These are phyloP conservation scores for Chlorella sp. DNA, from an alignment of 139 green algal species.

Conservation along the genomic window DNA sequence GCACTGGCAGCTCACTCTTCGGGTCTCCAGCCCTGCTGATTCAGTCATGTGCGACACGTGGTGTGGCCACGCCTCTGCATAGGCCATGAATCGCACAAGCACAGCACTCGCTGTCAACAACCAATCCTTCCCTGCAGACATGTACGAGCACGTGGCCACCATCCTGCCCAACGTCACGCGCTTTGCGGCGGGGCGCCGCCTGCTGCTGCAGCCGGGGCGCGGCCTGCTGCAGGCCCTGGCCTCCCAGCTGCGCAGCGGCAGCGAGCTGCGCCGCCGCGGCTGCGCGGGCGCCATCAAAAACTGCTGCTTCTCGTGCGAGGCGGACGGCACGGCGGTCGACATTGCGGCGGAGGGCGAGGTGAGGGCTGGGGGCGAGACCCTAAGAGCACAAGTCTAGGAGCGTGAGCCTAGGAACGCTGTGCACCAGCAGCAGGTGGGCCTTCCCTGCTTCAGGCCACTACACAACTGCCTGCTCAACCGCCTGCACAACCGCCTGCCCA, in stretches of 20 bases:
- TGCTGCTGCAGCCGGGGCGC: slow-evolving; percentile 77
- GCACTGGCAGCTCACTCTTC: too few relatives aligned
- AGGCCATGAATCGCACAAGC: too few relatives aligned
- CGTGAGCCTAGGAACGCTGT: not conserved
- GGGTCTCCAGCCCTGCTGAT: too few relatives aligned
- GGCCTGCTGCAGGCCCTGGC: slow-evolving; percentile 64
- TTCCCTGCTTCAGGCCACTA: not conserved
- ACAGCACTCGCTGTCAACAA: not conserved
- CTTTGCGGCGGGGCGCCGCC: slow-evolving; percentile 47
- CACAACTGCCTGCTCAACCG: too few relatives aligned
- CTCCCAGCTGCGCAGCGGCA: slow-evolving; percentile 55
- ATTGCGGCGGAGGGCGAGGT: slow-evolving; percentile 46
- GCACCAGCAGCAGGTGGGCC: not conserved
- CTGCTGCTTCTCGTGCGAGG: slow-evolving; percentile 60
- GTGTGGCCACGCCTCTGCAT: too few relatives aligned
- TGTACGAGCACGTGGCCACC: slow-evolving; percentile 71
- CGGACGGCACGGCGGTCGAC: slow-evolving; percentile 50
- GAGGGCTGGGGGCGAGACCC: not conserved
- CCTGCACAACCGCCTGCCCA: too few relatives aligned
- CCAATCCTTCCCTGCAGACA: slow-evolving; percentile 37
- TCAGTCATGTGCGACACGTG: too few relatives aligned
- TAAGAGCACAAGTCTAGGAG: too few relatives aligned
- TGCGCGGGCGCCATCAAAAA: slow-evolving; percentile 63
- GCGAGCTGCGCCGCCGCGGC: slow-evolving; percentile 54
- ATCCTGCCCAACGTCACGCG: slow-evolving; percentile 80